A percentile compares a stretch with the other conserved stretches of the same genome.
Evolutionary conservation across 345 rosid genomes (phyloP).

Genomic region (Eucalyptus sp.): DNA sequence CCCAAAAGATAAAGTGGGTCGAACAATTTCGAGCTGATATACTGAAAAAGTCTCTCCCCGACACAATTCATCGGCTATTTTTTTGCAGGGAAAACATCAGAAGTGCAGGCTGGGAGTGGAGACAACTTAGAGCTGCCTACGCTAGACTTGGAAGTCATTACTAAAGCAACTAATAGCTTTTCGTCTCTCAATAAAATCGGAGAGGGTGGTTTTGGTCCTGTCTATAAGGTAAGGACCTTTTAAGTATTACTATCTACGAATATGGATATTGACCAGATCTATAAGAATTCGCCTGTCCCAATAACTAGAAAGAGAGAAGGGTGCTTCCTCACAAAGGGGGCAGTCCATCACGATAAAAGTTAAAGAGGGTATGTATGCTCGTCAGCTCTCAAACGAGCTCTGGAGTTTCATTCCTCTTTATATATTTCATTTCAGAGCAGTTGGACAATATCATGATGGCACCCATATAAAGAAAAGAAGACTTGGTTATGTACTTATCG

Average conservation of each 20-base stretch:
- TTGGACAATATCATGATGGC: background rate
- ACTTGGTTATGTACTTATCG: background rate
- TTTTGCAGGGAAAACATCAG: background rate
- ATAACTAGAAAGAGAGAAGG: background rate
- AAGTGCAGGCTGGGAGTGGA: background rate
- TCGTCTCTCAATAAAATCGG: constrained; percentile 9
- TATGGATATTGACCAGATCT: no score
- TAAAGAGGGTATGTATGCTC: background rate
- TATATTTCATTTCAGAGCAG: background rate
- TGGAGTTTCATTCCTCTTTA: background rate
- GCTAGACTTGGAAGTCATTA: background rate
- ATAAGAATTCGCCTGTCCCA: background rate
- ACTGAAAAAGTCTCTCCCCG: background rate
- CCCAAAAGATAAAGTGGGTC: background rate
- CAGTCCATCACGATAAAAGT: no score
- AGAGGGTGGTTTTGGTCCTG: constrained; percentile 30
- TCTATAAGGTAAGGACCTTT: constrained; percentile 16
- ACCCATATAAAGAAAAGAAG: background rate
- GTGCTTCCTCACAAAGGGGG: background rate
- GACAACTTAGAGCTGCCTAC: background rate
- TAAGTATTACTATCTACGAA: background rate
- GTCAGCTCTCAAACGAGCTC: background rate
- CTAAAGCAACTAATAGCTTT: constrained; percentile 12
- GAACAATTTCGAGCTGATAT: background rate
- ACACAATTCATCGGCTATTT: background rate